Base-by-base conservation (phyloP, 306 rosid genomes). In the Vicia faba region DNA sequence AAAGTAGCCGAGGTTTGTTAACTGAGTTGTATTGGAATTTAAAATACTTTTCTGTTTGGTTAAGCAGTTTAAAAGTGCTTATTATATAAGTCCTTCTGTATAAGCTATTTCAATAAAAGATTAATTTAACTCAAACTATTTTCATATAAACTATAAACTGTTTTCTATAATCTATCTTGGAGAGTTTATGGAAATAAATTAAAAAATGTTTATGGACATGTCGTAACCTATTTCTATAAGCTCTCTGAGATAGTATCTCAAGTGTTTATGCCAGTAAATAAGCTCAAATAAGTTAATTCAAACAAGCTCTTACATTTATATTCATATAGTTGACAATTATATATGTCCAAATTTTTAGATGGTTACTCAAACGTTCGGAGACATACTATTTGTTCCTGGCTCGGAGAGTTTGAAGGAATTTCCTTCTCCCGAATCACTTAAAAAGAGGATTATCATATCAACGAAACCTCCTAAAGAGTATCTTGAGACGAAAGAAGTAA, bases 401-500 rank as follows among this genome's bases (percentile, higher is more conserved):
- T 4, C 87, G 5, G 99, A 95, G 62, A 66, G 78, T 81, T 66
- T 88, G 74, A 81, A 76, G 79, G 95, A 95, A 66, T 95, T 95
- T 78, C 99, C 89, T 76, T 88, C 99, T 61, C 99, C 99, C 0
- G 99, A 81, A 64, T 88, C 87, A 50, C 80, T 95, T 29, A 95
- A 87, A 81, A 81, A 33, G 76, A 88, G 81, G 74, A 86, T 95
- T 69, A 91, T 95, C 25, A 84, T 95, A 76, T 95, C 99, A 44
- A 95, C 99, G 54, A 95, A 95, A 80, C 99, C 99, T n/a, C 99
- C 99, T 58, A 85, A 86, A 79, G 95, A 95, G 77, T 95, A 95
- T 82, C 97, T 85, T 57, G 89, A 79, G 80, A 77, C 79, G 20
- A 87, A 87, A 72, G 93, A 79, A 51, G 58, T 19, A 39, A 80